Evolutionary conservation across 2,329 filamentous ascomycete genomes (phyloP), one percentile per base, ranked within the genome.

Genomic region (Pleoardoris graminearum): DNA sequence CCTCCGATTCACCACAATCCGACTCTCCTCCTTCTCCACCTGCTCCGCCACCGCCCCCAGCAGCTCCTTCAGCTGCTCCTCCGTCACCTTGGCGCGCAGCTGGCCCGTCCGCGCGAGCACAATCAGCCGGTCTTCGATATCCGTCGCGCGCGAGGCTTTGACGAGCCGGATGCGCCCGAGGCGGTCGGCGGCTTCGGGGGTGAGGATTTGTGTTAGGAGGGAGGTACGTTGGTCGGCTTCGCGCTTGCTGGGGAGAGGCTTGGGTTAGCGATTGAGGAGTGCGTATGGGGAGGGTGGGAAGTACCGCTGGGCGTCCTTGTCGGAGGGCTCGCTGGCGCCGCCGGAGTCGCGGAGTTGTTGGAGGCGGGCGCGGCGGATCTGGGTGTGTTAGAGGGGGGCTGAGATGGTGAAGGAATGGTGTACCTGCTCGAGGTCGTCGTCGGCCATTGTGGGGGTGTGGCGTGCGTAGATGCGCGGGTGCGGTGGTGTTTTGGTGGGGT

Each of bases 91-190:
- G 57, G 85, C 79, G 49, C 90, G 81, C 65, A 99, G 80, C 79
- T 97, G 94, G 21, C 93, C 92, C 21, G 87, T 84, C 67, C 91
- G 85, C 53, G 94, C 93, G 52, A 99, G 84, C 85, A 88, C 91
- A 74, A 99, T 92, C 51, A 99, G 83, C 45, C 93, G 79, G 80
- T 95, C 92, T 79, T 99, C 94, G 51, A 99, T 85, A 68, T 97
- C 91, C 56, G 82, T 84, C 30, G 94, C 94, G 67, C 94, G 90
- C 64, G 88, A 87, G 72, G 92, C 91, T 77, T 97, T 97, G 70
- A 99, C 94, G 55, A 99, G 86, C 29, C 93, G 88, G 77, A 99
- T 97, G 61, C 94, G 90, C 51, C 90, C 91, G 1, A 99, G 83
- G 12, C 94, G 89, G 77, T 99, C 94, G 55, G 91, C 89, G 16